Base-by-base conservation (phyloP, 1,284 basidiomycete genomes). In the Trichosporon sp. region DNA sequence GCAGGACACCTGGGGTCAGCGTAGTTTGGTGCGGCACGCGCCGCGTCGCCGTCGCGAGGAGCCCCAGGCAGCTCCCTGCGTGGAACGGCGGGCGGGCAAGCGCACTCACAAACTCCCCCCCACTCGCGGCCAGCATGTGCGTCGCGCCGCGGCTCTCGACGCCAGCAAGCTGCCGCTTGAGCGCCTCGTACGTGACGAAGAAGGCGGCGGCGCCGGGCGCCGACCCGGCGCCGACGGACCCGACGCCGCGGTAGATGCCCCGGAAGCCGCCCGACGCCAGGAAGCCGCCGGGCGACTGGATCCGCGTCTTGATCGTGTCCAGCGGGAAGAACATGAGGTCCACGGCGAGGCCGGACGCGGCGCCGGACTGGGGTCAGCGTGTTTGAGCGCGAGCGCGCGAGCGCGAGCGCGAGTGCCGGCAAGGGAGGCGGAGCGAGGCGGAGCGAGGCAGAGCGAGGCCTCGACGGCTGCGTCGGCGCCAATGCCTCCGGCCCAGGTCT, bases 311-410 rank as follows among this genome's bases (percentile, higher is more conserved):
- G 80, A 98, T 85, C 1, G 96, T 98, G 84, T 99, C 96, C 71
- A 98, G 90, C 0, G 96, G 96, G 82, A 93, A 98, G 85, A 98
- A 96, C 42, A 98, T 87, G 69, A 98, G 87, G 84, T 99, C 96
- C 27, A 96, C 94, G 1, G 92, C 87, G 18, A 92, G 91, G 58
- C 95, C 95, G 27, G 95, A 93, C 44, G 90, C 82, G 21, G 91
- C 94, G 44, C 94, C 94, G 65, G 92, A 90, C 92, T 95, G 44
- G 47, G 25, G 51, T 56, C 12, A 71, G 67, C 42, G 18, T n/a
- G n/a, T n/a, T n/a, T n/a, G n/a, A n/a, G n/a, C n/a, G n/a, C n/a
- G n/a, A n/a, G n/a, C n/a, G n/a, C n/a, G n/a, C n/a, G n/a, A n/a
- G n/a, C n/a, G n/a, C n/a, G n/a, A n/a, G n/a, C n/a, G n/a, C n/a